Conservation (phyloP, 768 basidiomycete genomes). For the Psilocybe cyanescens region DNA sequence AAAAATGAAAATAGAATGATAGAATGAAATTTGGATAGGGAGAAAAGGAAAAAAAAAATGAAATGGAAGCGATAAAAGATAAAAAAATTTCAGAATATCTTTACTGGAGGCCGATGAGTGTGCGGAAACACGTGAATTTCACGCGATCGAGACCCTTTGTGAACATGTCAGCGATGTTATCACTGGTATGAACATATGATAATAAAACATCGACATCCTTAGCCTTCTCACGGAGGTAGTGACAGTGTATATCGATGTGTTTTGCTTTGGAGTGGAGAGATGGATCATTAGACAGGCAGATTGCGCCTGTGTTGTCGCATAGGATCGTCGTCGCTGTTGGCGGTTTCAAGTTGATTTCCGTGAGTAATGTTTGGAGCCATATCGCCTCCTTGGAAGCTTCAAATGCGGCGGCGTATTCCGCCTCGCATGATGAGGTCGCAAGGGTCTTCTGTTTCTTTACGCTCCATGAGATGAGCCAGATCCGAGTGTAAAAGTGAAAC, state of each 20-base stretch:
- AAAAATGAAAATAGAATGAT: too few relatives aligned
- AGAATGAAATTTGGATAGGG: too few relatives aligned
- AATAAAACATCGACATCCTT: slow-evolving; percentile 27
- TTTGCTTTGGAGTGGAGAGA: slow-evolving; percentile 38
- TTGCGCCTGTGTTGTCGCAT: slow-evolving; percentile 42
- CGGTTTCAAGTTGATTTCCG: slow-evolving; percentile 8
- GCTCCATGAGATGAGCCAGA: slow-evolving; percentile 12
- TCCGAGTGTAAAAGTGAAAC: slow-evolving; percentile 26
- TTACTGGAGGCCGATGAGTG: too few relatives aligned
- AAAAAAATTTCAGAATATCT: too few relatives aligned
- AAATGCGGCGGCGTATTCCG: slow-evolving; percentile 23
- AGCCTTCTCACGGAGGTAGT: slow-evolving; percentile 41
- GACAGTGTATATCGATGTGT: slow-evolving; percentile 46
- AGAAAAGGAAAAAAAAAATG: too few relatives aligned
- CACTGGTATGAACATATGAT: slow-evolving; percentile 31
- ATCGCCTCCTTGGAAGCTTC: slow-evolving; percentile 28
- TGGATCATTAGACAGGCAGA: slow-evolving; percentile 36
- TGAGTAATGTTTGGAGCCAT: slow-evolving; percentile 20
- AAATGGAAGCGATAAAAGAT: too few relatives aligned
- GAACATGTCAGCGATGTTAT: slow-evolving; percentile 43
- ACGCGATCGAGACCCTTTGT: slow-evolving; percentile 32
- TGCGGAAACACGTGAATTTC: too few relatives aligned
- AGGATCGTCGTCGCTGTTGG: slow-evolving; percentile 11
- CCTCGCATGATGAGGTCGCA: too few relatives aligned
- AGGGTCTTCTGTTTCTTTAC: too few relatives aligned